phyloP scores from a whole-genome alignment of 805 yeast genomes.

The Myxozyma sirexii region DNA sequence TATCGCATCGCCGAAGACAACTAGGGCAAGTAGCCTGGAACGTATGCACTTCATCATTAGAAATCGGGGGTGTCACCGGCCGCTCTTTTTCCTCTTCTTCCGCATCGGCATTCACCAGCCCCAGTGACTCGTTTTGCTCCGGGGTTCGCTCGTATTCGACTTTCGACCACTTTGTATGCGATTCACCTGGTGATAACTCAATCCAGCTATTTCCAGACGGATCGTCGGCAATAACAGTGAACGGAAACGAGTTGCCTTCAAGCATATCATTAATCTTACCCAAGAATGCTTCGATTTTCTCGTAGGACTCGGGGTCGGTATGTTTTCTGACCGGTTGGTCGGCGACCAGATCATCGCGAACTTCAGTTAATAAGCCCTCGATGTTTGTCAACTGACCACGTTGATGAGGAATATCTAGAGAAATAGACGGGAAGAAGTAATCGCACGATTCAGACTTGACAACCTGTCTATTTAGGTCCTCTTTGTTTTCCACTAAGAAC shows the following conservation, averaged over 20 bases:
- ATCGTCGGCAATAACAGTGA: slow-evolving; percentile 81
- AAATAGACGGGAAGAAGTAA: slow-evolving; percentile 79
- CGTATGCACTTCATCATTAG: slow-evolving; percentile 90
- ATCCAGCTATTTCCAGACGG: slow-evolving; percentile 98
- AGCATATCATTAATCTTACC: slow-evolving; percentile 60
- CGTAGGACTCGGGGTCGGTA: slow-evolving; percentile 71
- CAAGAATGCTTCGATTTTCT: slow-evolving; percentile 71
- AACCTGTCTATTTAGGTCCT: slow-evolving; percentile 86
- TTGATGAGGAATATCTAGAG: slow-evolving; percentile 92
- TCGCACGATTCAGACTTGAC: slow-evolving; percentile 87
- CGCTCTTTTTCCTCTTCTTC: slow-evolving; percentile 43
- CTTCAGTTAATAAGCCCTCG: slow-evolving; percentile 84
- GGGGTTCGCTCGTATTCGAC: slow-evolving; percentile 80
- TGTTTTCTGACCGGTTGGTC: slow-evolving; percentile 82
- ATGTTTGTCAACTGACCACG: slow-evolving; percentile 90
- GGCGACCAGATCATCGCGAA: slow-evolving; percentile 73
- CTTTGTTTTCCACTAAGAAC: slow-evolving; percentile 64
- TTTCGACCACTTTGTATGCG: slow-evolving; percentile 87
- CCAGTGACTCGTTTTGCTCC: slow-evolving; percentile 83
- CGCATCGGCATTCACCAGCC: slow-evolving; percentile 68
- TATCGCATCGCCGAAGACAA: slow-evolving; percentile 78
- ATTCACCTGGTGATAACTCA: slow-evolving; percentile 82
- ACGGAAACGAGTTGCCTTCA: slow-evolving; percentile 72
- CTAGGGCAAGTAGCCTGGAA: slow-evolving; percentile 92
- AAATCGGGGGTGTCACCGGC: slow-evolving; percentile 51